Conservation (phyloP, 2,329 filamentous ascomycete species). For the Nothomitra cinnamomea region DNA sequence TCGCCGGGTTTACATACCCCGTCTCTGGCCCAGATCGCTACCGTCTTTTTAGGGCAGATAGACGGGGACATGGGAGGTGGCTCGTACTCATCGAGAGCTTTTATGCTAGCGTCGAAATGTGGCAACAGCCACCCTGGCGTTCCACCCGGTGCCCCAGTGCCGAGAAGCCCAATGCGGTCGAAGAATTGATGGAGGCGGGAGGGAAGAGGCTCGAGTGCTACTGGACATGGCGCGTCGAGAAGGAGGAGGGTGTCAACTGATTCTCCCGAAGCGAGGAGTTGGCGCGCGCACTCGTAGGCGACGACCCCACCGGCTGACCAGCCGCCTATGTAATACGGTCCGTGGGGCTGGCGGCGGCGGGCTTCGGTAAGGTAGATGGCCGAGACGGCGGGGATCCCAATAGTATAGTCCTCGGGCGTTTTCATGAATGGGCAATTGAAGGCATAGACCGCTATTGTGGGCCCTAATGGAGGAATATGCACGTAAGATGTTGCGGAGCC, state of each 20-base stretch:
- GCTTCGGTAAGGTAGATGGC: constrained; percentile 26
- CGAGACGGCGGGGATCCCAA: constrained; percentile 21
- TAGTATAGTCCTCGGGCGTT: constrained; percentile 11
- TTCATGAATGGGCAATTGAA: constrained; percentile 8
- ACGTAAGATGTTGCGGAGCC: constrained; percentile 7
- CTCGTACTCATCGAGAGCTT: constrained; percentile 9
- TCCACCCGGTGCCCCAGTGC: constrained; percentile 17
- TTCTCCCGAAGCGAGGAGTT: constrained; percentile 40
- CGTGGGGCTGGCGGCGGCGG: constrained; percentile 28
- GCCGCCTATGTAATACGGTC: constrained; percentile 49
- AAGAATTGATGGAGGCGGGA: constrained; percentile 32
- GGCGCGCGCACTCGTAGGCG: constrained; percentile 48
- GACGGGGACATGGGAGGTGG: background rate
- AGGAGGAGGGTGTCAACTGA: constrained; percentile 42
- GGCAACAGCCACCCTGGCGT: constrained; percentile 11
- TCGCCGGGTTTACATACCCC: constrained; percentile 6
- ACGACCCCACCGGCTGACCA: constrained; percentile 67
- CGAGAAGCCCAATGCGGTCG: constrained; percentile 29
- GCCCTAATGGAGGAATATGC: constrained; percentile 1
- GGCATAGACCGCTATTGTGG: constrained; percentile 2
- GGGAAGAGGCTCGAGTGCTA: constrained; percentile 52
- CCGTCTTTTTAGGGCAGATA: constrained; percentile 4
- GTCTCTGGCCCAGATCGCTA: constrained; percentile 8
- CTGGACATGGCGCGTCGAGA: constrained; percentile 49
- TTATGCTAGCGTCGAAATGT: constrained; percentile 11